phyloP scores from a whole-genome alignment of 257 asterid species.

The Solanum dulcamara region DNA sequence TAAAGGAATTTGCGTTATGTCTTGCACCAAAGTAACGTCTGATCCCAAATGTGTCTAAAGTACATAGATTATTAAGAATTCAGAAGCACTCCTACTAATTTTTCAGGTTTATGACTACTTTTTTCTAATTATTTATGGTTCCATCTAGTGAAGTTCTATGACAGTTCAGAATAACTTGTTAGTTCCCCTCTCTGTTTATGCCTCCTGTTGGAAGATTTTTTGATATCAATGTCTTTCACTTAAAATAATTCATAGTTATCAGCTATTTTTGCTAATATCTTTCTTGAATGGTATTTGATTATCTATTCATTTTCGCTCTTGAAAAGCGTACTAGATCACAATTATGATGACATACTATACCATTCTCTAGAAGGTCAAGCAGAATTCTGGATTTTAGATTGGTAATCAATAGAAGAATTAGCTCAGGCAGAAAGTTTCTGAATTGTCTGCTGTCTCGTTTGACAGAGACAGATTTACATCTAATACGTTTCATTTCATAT shows the following conservation, averaged over 20 bases:
- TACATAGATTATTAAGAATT: not conserved
- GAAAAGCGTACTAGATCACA: not conserved
- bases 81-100: not conserved
- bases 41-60: not conserved
- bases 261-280: not conserved
- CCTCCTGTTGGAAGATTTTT: not conserved
- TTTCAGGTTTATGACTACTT: not conserved
- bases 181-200: not conserved
- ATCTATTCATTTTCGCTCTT: not conserved
- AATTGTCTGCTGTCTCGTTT: not conserved
- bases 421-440: not conserved
- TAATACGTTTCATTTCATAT: not conserved
- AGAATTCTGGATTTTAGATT: not conserved
- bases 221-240: not conserved
- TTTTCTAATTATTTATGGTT: not conserved
- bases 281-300: not conserved
- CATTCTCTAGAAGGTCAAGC: not conserved
- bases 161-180: not conserved
- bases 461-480: not conserved
- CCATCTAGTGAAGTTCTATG: not conserved
- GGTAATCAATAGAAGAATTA: not conserved
- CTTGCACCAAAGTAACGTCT: not conserved
- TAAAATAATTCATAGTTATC: not conserved
- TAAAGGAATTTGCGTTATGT: not conserved
- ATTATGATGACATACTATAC: not conserved